phyloP scores from a whole-genome alignment of 2,329 filamentous ascomycete genomes.

The Fusarium multiceps region DNA sequence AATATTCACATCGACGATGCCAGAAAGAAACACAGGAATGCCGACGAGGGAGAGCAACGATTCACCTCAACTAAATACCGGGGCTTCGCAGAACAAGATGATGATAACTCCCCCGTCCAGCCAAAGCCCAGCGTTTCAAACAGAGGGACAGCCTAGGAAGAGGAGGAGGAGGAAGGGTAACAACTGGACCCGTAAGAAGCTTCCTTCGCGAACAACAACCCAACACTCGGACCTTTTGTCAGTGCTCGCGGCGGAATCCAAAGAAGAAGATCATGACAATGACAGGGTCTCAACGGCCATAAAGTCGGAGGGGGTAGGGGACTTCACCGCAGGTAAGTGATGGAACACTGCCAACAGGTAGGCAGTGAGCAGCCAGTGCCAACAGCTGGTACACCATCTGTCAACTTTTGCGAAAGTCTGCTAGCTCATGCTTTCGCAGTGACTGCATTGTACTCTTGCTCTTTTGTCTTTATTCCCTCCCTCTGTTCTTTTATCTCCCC shows the following conservation, averaged over 20 bases:
- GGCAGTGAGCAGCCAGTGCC: conserved; percentile 3
- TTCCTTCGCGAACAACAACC: background rate
- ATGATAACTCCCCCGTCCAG: background rate
- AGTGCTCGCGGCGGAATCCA: background rate
- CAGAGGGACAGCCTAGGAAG: background rate
- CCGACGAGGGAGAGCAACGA: background rate
- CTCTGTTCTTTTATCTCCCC: too few species aligned
- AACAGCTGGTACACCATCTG: background rate
- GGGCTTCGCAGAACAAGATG: background rate
- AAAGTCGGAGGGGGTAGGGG: background rate
- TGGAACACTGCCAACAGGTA: background rate
- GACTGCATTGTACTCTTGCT: background rate
- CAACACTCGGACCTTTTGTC: background rate
- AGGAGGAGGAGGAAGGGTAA: background rate
- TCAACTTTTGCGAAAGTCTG: background rate
- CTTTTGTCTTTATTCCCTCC: background rate
- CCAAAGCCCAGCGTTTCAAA: background rate
- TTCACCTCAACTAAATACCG: background rate
- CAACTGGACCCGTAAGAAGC: background rate
- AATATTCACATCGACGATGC: background rate
- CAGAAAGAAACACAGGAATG: too few species aligned
- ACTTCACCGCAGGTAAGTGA: background rate
- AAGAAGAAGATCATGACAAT: background rate
- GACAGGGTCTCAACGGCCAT: background rate
- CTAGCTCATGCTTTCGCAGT: background rate